Evolutionary conservation across 2,329 filamentous ascomycete species (phyloP), one percentile per base, ranked within the genome.

Genomic region (Botrytis fabae): DNA sequence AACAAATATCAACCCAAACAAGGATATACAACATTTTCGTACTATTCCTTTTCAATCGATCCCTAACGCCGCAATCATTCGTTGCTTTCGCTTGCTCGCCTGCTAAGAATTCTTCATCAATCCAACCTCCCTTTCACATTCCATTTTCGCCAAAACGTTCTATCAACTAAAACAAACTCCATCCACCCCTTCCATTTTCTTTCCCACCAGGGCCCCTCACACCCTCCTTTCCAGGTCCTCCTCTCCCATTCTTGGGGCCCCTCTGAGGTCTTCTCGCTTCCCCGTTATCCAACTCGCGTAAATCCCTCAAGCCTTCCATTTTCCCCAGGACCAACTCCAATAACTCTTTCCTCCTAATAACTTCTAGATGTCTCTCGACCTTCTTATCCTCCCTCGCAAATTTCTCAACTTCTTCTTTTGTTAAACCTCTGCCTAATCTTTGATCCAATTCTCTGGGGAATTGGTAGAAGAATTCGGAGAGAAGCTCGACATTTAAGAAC

Each of bases 391-490:
- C 96, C 70, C 93, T 90, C 4, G 96, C 96, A 78, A 99, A 98
- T 40, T 89, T 89, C 81, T 99, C 95, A 8, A 98, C 89, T 79
- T 98, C 91, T 9, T 90, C 90, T 72, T 92, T 89, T 48, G 89
- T 89, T 74, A 98, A 86, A 78, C 94, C 91, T 40, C 94, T 90
- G 63, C 95, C 94, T 18, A 99, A 90, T 48, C 95, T 90, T 74
- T 92, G 85, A 81, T 99, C 96, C 20, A 99, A 88, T 81, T 98
- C 94, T 57, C 96, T 89, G 0, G 96, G 96, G 83, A 99, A 99
- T 81, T 96, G 94, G 84, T 98, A 97, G 84, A 97, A 98, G 82
- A 98, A 99, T 80, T 99, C 97, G 2, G 93, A 95, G 28, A 99
- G 88, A 32, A 99, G 88, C 84, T 99, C 97, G 18, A 98, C 96